Evolutionary conservation across 164 flowering plant genomes (phyloP).

Genomic region (Nymphaea thermarum): DNA sequence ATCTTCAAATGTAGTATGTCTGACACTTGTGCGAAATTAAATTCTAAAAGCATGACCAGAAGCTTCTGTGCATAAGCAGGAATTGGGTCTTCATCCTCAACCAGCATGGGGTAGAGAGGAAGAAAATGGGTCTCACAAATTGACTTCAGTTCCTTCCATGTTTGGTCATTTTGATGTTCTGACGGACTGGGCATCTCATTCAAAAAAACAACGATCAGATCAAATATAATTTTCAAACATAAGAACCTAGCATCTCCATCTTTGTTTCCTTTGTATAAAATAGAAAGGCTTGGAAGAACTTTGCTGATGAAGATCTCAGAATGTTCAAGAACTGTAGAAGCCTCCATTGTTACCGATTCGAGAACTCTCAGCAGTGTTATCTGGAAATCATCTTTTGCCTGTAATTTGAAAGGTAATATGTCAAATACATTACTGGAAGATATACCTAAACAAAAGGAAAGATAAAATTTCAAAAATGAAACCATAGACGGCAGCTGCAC

Average conservation of each 20-base stretch:
- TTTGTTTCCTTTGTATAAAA: conserved; percentile 79
- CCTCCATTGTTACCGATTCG: conserved; percentile 70
- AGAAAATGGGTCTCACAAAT: conserved; percentile 62
- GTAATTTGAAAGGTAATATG: conserved; percentile 4
- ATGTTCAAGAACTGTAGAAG: conserved; percentile 38
- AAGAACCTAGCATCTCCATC: conserved; percentile 92
- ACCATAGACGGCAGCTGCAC: too few species aligned
- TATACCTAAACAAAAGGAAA: neutral
- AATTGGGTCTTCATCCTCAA: conserved; percentile 93
- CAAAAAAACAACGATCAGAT: conserved; percentile 56
- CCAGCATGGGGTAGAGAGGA: conserved; percentile 73
- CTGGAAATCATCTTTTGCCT: conserved; percentile 98
- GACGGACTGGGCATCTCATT: conserved; percentile 21
- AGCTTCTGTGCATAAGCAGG: conserved; percentile 97
- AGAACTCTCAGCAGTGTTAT: conserved; percentile 74
- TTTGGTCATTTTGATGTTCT: conserved; percentile 29
- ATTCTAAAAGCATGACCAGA: conserved; percentile 85
- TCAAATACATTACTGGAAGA: neutral
- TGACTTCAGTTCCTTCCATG: conserved; percentile 40
- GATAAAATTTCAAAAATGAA: neutral
- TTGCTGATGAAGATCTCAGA: conserved; percentile 38
- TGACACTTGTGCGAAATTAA: conserved; percentile 49
- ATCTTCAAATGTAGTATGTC: conserved; percentile 65
- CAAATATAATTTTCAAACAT: conserved; percentile 83
- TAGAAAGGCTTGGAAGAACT: conserved; percentile 69